Evolutionary conservation across 2,329 filamentous ascomycete genomes (phyloP), one percentile per base, ranked within the genome.

Genomic region (Nannizziopsis arthrosporioides): DNA sequence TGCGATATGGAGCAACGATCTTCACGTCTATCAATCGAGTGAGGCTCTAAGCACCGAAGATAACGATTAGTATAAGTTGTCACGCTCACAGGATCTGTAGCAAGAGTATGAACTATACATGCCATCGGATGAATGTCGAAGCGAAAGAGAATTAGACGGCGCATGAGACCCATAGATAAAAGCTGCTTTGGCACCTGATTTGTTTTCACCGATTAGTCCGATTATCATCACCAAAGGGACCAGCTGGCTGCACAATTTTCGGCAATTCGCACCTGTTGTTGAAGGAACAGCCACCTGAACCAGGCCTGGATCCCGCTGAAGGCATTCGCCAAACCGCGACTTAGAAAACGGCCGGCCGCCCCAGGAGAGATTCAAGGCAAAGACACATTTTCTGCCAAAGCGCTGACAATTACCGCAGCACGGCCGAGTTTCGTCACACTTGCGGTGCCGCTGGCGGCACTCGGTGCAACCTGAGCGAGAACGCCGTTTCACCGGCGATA

Each of bases 301-400:
- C 18, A 53, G 44, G 2, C 43, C 42, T 11, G 53, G 51, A 34
- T 55, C 53, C 17, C 34, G 38, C 14, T 46, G 44, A 22, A 55
- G 46, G 17, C 53, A 55, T n/a, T 55, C 46, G 12, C 53, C 53
- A 46, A 55, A 55, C 2, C 53, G 47, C 17, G 53, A 55, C 34
- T 50, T 54, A 22, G 46, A 30, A 36, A 55, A 55, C 12, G 53
- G 50, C 12, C 53, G 42, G 10, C 53, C 53, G 38, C 53, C 53
- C 53, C 53, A 55, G 10, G 49, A 52, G 11, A 55, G 46, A 14
- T 50, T 47, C 14, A 55, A 15, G 31, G 44, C 34, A 15, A 54
- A 55, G 31, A 30, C 19, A 34, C 53, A 55, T 31, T 49, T 30
- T 22, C 42, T 52, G 14, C 49, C 47, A 12, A 48, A 35, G 6